Evolutionary conservation across 1,284 basidiomycete species (phyloP).

Genomic region (Moniliella sp.): DNA sequence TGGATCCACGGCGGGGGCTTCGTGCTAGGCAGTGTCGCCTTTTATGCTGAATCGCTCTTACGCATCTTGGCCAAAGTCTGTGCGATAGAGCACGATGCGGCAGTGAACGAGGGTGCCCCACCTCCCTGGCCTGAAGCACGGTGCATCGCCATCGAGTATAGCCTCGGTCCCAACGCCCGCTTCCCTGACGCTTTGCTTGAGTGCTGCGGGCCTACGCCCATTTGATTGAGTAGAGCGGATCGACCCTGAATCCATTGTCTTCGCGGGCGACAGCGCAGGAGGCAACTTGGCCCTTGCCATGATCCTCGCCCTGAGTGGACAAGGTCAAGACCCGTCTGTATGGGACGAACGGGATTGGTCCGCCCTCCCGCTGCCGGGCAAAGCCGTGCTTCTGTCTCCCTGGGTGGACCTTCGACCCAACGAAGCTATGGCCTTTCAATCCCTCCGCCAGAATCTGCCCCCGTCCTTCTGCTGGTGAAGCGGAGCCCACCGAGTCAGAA

Average conservation of each 20-base stretch:
- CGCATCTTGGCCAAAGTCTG: slow-evolving; percentile 12
- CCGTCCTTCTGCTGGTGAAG: no score
- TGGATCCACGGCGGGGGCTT: slow-evolving; percentile 32
- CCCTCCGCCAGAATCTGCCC: no score
- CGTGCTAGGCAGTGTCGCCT: slow-evolving; percentile 27
- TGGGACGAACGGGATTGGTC: slow-evolving; percentile 26
- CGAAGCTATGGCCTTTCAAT: slow-evolving; percentile 10
- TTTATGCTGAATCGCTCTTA: slow-evolving; percentile 29
- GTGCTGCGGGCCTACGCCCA: slow-evolving; percentile 30
- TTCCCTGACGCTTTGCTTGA: slow-evolving; percentile 24
- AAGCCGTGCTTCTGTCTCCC: slow-evolving; percentile 26
- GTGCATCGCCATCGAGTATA: slow-evolving; percentile 30
- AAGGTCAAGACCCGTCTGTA: slow-evolving; percentile 4
- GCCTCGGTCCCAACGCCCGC: slow-evolving; percentile 16
- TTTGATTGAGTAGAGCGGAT: slow-evolving; percentile 24
- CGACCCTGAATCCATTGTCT: slow-evolving; percentile 13
- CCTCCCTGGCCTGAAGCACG: no score
- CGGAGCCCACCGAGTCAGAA: no score
- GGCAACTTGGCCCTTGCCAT: slow-evolving; percentile 24
- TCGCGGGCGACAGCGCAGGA: slow-evolving; percentile 30
- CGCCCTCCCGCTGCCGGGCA: slow-evolving; percentile 20
- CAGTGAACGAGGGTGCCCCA: not conserved
- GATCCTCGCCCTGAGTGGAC: slow-evolving; percentile 18
- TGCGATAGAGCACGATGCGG: slow-evolving; percentile 1
- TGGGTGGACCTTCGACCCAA: slow-evolving; percentile 26